These are phyloP conservation scores for Phytophthora pistaciae DNA, from an alignment of 352 stramenopile genomes.

Conservation along the genomic window DNA sequence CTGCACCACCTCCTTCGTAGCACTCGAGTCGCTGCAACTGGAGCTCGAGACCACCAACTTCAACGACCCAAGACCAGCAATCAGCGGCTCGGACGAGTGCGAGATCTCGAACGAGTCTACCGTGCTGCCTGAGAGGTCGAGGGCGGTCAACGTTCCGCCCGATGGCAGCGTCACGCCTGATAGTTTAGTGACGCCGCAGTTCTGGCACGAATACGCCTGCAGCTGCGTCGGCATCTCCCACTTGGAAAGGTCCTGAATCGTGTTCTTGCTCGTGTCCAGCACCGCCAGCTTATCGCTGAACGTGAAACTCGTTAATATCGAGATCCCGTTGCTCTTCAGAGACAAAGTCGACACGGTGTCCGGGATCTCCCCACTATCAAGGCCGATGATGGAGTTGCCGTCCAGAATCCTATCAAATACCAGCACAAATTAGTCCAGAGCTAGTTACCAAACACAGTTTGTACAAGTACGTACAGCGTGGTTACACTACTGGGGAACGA, in stretches of 20 bases:
- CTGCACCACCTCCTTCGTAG: slow-evolving; percentile 27
- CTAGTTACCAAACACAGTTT: no score
- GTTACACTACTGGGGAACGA: slow-evolving; percentile 36
- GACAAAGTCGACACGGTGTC: slow-evolving; percentile 35
- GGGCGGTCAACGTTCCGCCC: slow-evolving; percentile 25
- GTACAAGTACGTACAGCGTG: slow-evolving; percentile 19
- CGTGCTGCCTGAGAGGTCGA: slow-evolving; percentile 41
- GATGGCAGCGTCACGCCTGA: slow-evolving; percentile 42
- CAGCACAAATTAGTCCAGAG: not conserved
- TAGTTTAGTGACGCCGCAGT: slow-evolving; percentile 38
- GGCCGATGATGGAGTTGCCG: slow-evolving; percentile 26
- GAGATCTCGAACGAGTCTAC: slow-evolving; percentile 37
- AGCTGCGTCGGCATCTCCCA: slow-evolving; percentile 49
- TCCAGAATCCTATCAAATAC: slow-evolving; percentile 32
- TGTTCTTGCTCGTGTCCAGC: slow-evolving; percentile 47
- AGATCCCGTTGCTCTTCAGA: slow-evolving; percentile 39
- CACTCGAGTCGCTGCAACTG: slow-evolving; percentile 36
- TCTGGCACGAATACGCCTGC: slow-evolving; percentile 32
- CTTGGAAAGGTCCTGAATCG: slow-evolving; percentile 34
- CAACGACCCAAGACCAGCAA: slow-evolving; percentile 21
- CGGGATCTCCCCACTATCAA: slow-evolving; percentile 31
- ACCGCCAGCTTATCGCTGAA: slow-evolving; percentile 32
- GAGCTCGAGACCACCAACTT: slow-evolving; percentile 32
- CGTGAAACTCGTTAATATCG: slow-evolving; percentile 23
- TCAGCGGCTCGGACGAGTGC: slow-evolving; percentile 27